Percentiles rank a stretch among this genome's conserved stretches.
These are phyloP conservation scores for Trypanosoma avium DNA, from an alignment of 208 protist species.

Conservation along the genomic window DNA sequence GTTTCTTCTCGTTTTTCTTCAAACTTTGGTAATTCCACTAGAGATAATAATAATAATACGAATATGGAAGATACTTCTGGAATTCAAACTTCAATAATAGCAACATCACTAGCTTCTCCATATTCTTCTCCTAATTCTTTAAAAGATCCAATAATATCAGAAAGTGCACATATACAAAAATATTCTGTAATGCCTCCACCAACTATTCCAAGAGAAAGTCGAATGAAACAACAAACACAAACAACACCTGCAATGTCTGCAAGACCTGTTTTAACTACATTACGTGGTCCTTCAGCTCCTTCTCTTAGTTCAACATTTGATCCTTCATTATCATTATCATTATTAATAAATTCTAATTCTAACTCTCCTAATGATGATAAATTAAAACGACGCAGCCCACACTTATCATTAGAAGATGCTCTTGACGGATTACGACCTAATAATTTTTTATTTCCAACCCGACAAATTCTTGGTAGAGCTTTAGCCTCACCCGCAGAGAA, in stretches of 20 bases:
- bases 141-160: too few species aligned
- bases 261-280: not conserved
- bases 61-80: too few species aligned
- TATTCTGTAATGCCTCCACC: constrained; percentile 3
- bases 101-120: too few species aligned
- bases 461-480: constrained; percentile 15
- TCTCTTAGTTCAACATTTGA: not conserved
- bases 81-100: too few species aligned
- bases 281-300: constrained; percentile 1
- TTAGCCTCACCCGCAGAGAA: constrained; percentile 41
- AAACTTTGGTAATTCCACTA: too few species aligned
- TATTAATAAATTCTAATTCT: too few species aligned
- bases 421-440: constrained; percentile 14
- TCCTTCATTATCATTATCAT: not conserved
- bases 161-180: not conserved
- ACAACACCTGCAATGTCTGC: not conserved
- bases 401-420: constrained; percentile 9
- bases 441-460: constrained; percentile 14
- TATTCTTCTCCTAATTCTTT: too few species aligned
- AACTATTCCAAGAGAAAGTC: not conserved
- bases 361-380: too few species aligned
- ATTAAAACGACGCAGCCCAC: not conserved
- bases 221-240: not conserved
- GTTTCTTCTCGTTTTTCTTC: not conserved
- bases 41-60: too few species aligned